These are phyloP conservation scores for Candida buenavistaensis DNA, from an alignment of 1,139 yeast species.

Conservation along the genomic window DNA sequence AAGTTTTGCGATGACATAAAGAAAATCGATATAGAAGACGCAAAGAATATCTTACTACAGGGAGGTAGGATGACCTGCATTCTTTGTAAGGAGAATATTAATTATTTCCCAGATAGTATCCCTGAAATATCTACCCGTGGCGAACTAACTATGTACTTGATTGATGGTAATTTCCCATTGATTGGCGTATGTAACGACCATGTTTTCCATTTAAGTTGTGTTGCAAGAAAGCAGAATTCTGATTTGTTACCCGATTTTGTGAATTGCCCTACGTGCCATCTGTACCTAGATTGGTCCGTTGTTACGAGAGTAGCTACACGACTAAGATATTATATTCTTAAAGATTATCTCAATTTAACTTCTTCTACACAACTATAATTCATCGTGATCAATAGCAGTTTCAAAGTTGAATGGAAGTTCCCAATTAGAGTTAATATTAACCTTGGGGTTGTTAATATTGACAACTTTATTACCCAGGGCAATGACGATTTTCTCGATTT, in stretches of 20 bases:
- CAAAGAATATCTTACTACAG: constrained; percentile 21
- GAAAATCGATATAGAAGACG: constrained; percentile 14
- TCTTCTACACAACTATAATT: constrained; percentile 16
- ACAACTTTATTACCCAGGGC: constrained; percentile 9
- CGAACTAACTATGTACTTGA: constrained; percentile 7
- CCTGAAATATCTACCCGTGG: constrained; percentile 3
- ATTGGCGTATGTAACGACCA: constrained; percentile 45
- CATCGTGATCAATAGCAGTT: constrained; percentile 25
- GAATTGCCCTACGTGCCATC: constrained; percentile 39
- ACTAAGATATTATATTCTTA: constrained; percentile 20
- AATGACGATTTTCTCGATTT: constrained; percentile 1
- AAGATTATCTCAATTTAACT: constrained; percentile 7
- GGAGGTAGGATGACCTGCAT: constrained; percentile 25
- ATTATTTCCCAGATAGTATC: constrained; percentile 28
- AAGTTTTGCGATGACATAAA: constrained; percentile 11
- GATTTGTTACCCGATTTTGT: constrained; percentile 39
- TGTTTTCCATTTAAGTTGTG: constrained; percentile 45
- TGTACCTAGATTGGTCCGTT: constrained; percentile 39
- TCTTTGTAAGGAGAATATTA: constrained; percentile 27
- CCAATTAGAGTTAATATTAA: constrained; percentile 18
- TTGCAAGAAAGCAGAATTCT: constrained; percentile 22
- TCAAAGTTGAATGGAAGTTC: not conserved
- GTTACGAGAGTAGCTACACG: constrained; percentile 37
- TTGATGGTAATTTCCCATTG: constrained; percentile 17
- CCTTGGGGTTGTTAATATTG: constrained; percentile 54